Base-by-base conservation (phyloP, 1,139 yeast species). In the Meyerozyma smithsonii region DNA sequence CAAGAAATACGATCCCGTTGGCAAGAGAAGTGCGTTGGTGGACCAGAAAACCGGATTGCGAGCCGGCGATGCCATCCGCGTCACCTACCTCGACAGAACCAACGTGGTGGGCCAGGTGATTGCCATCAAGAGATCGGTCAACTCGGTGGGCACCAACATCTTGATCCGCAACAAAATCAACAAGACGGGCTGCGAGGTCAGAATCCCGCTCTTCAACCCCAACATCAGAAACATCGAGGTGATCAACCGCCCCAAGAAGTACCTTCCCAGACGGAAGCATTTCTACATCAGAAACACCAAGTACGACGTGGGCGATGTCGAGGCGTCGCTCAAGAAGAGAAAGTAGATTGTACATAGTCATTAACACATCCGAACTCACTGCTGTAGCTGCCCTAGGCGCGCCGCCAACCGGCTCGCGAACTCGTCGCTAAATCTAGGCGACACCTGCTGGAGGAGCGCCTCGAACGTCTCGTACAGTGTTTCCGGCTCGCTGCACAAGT, bases 281-380 rank as follows among this genome's bases (percentile, higher is more conserved):
- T 88, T 82, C 71, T 89, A 86, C 63, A 85, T 89, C 57, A 83
- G 96, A 66, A 84, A 79, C 62, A 75, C 87, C 48, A 82, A 81
- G 62, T 68, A 83, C 63, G 97, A 89, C 62, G 96, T 87, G 35
- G 85, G 83, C 45, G 92, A 84, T 56, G 67, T 84, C 45, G 92
- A 84, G 52, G 64, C 58, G 5, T 61, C 61, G 44, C 57, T 69
- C 41, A 66, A 64, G 46, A 55, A 56, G 42, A 58, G 58, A 46
- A 47, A 46, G 38, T 55, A 56, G 46, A 53, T 30, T 36, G 45
- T 42, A 38, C 33, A 43, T 42, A 42, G 28, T 30, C 48, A 25
- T 12, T 20, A 8, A 20, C 28, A n/a, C n/a, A 28, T 36, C 20
- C 11, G 37, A 42, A 36, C 17, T 32, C 14, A 35, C 11, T 8